Conservation (phyloP, 768 basidiomycete species). For the Boletus reticuloceps region DNA sequence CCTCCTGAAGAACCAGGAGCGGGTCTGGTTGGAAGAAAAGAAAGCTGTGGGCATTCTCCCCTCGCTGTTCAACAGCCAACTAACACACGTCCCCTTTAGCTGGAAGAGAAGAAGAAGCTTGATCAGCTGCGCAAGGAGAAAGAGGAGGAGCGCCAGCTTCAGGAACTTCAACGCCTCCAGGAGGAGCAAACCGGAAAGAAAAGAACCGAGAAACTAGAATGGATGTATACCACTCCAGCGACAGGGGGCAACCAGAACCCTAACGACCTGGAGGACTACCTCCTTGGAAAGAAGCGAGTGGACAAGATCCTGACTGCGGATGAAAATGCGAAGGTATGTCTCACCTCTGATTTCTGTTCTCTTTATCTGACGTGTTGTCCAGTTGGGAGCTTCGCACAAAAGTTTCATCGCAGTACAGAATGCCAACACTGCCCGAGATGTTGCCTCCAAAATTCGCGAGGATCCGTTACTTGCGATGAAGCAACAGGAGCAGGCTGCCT, state of each 20-base stretch:
- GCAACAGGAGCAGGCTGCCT: slow-evolving; percentile 93
- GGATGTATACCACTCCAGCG: slow-evolving; percentile 99
- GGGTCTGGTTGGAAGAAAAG: slow-evolving; percentile 99
- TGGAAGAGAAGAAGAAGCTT: slow-evolving; percentile 98
- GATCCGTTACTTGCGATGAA: slow-evolving; percentile 98
- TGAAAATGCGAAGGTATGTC: slow-evolving; percentile 80
- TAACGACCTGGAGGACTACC: slow-evolving; percentile 94
- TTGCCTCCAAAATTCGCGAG: slow-evolving; percentile 92
- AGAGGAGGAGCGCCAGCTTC: slow-evolving; percentile 95
- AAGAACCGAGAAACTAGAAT: slow-evolving; percentile 90
- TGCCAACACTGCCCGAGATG: slow-evolving; percentile 85
- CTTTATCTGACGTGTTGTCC: slow-evolving; percentile 9
- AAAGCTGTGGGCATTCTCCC: slow-evolving; percentile 65
- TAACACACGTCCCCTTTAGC: slow-evolving; percentile 43
- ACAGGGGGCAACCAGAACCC: slow-evolving; percentile 82
- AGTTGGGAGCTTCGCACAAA: slow-evolving; percentile 87
- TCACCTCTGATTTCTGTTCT: background rate
- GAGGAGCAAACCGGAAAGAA: slow-evolving; percentile 96
- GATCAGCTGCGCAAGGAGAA: slow-evolving; percentile 97
- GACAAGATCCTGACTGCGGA: slow-evolving; percentile 93
- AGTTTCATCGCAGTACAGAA: slow-evolving; percentile 94
- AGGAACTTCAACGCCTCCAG: slow-evolving; percentile 93
- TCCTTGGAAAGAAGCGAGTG: slow-evolving; percentile 96
- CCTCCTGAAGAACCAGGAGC: slow-evolving; percentile 97
- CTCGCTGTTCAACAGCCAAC: background rate